Conservation (phyloP, 2,329 filamentous ascomycete genomes). For the Diaporthe velutina region DNA sequence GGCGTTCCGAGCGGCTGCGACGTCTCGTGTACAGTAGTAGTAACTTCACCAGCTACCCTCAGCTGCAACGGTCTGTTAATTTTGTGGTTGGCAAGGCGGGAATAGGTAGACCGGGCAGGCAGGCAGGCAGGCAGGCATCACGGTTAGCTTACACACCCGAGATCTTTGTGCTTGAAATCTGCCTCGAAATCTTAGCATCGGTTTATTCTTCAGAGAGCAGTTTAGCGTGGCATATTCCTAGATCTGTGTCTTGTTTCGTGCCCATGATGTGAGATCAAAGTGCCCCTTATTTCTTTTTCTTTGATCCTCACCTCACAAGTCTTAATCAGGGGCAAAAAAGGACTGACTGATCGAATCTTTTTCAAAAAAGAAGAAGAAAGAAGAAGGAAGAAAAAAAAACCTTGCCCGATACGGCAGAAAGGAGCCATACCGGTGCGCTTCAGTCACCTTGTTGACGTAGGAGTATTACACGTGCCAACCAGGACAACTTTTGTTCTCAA, state of each 20-base stretch:
- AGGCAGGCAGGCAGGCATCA: neutral
- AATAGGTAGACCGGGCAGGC: neutral
- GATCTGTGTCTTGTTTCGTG: neutral
- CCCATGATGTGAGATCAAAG: neutral
- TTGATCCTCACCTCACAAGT: neutral
- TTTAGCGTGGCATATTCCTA: neutral
- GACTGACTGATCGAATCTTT: neutral
- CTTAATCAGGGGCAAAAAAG: too few relatives aligned
- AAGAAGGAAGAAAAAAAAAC: too few relatives aligned
- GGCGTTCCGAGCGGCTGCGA: neutral
- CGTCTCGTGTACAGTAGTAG: constrained; percentile 7
- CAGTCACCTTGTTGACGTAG: neutral
- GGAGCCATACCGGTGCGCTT: neutral
- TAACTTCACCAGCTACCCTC: neutral
- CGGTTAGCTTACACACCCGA: neutral
- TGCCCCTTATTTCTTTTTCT: too few relatives aligned
- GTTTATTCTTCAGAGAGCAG: constrained; percentile 3
- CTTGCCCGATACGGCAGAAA: neutral
- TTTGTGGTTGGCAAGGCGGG: neutral
- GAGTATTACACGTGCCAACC: neutral
- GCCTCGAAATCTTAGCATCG: constrained; percentile 12
- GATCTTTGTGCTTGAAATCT: constrained; percentile 10
- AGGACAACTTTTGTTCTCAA: too few relatives aligned
- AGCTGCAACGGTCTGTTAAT: constrained; percentile 12
- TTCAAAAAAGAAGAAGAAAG: too few relatives aligned